Evolutionary conservation across 148 eudicot species (phyloP).

Genomic region (Arctostaphylos glauca): DNA sequence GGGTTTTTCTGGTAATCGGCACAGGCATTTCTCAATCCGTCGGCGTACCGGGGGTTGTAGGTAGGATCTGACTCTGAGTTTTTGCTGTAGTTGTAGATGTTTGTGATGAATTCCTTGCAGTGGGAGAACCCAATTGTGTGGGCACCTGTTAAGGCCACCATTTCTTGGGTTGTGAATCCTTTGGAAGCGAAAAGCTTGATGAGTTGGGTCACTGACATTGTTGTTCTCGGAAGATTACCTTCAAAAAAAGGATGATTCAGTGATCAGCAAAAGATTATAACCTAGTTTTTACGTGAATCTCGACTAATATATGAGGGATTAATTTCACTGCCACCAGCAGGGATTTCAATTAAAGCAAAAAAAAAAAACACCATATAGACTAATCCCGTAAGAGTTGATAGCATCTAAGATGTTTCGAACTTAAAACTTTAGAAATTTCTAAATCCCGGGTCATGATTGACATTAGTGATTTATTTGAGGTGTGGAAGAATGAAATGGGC

Average conservation of each 20-base stretch:
- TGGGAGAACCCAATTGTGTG: slow-evolving; percentile 51
- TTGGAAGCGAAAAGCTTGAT: slow-evolving; percentile 32
- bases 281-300: too few relatives aligned
- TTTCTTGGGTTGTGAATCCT: slow-evolving; percentile 42
- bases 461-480: too few relatives aligned
- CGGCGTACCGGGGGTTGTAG: slow-evolving; percentile 36
- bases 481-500: too few relatives aligned
- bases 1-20: slow-evolving; percentile 33
- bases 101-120: slow-evolving; percentile 37
- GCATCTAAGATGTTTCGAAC: too few relatives aligned
- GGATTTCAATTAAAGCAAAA: too few relatives aligned
- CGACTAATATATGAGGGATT: too few relatives aligned
- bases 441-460: too few relatives aligned
- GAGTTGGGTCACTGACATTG: slow-evolving; percentile 33
- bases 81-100: slow-evolving; percentile 38
- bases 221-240: slow-evolving; percentile 35
- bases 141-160: slow-evolving; percentile 50
- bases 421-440: too few relatives aligned
- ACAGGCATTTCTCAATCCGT: slow-evolving; percentile 35
- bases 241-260: slow-evolving; percentile 9
- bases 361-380: too few relatives aligned
- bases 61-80: slow-evolving; percentile 27
- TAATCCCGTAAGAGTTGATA: too few relatives aligned
- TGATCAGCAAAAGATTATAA: too few relatives aligned
- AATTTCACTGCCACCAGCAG: too few relatives aligned